Conservation (phyloP, 2,329 filamentous ascomycete genomes). For the Alternaria burnsii region DNA sequence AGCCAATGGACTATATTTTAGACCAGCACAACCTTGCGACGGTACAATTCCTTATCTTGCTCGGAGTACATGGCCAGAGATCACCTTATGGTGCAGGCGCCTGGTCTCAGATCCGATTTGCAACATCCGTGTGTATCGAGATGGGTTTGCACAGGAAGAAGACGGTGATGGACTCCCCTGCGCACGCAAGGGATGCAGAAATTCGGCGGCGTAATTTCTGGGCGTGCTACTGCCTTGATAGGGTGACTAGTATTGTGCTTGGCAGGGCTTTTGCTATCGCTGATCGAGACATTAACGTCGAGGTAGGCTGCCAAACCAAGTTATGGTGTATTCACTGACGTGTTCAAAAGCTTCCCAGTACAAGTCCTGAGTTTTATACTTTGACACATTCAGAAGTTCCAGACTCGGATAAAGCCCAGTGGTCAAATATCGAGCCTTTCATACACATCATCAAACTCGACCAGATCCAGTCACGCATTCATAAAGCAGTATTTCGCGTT, state of each 20-base stretch:
- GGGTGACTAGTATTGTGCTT: conserved; percentile 36
- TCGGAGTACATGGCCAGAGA: conserved; percentile 38
- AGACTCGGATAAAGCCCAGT: conserved; percentile 18
- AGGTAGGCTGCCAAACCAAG: conserved; percentile 19
- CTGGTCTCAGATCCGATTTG: conserved; percentile 39
- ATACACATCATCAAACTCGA: conserved; percentile 40
- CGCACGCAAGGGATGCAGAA: conserved; percentile 30
- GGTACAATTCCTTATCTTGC: conserved; percentile 36
- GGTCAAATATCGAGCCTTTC: conserved; percentile 38
- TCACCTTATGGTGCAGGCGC: conserved; percentile 40
- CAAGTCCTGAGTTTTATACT: conserved; percentile 29
- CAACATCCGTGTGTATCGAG: conserved; percentile 39
- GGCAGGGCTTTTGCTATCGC: conserved; percentile 38
- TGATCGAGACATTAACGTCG: conserved; percentile 39
- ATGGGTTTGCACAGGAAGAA: conserved; percentile 40
- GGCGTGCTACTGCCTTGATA: conserved; percentile 40
- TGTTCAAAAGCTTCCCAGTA: conserved; percentile 30
- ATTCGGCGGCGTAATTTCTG: conserved; percentile 36
- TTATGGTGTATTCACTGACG: background rate
- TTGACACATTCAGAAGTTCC: conserved; percentile 31
- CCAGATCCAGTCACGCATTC: conserved; percentile 36
- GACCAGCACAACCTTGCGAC: conserved; percentile 36
- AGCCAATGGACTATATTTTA: conserved; percentile 36
- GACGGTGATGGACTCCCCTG: conserved; percentile 20
- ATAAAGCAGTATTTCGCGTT: conserved; percentile 37